phyloP scores from a whole-genome alignment of 2,329 filamentous ascomycete genomes.

The Westerdykella aurantiaca region DNA sequence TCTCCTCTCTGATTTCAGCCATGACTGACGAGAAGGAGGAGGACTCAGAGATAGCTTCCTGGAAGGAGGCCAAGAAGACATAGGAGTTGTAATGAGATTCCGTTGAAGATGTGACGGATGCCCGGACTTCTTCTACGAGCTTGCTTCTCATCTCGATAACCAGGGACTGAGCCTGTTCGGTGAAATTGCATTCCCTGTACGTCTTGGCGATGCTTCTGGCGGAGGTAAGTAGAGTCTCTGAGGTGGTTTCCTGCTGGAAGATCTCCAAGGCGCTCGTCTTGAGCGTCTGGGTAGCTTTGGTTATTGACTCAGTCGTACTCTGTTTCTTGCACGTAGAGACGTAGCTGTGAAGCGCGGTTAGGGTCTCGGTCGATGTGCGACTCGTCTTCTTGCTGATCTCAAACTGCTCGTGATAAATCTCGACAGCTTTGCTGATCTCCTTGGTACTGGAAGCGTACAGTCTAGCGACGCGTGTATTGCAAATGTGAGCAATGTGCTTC shows the following conservation, averaged over 20 bases:
- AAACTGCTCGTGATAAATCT: conserved; percentile 15
- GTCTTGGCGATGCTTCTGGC: conserved; percentile 15
- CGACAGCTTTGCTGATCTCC: conserved; percentile 15
- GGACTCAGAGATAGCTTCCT: conserved; percentile 40
- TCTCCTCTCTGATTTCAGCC: conserved; percentile 37
- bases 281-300: conserved; percentile 13
- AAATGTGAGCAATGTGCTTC: conserved; percentile 36
- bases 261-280: conserved; percentile 15
- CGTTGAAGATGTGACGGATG: conserved; percentile 8
- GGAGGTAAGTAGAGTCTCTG: conserved; percentile 17
- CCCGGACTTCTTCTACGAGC: conserved; percentile 14
- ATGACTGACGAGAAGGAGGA: conserved; percentile 36
- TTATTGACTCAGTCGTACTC: conserved; percentile 16
- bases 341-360: conserved; percentile 14
- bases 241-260: conserved; percentile 14
- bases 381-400: conserved; percentile 13
- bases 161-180: conserved; percentile 11
- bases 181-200: conserved; percentile 17
- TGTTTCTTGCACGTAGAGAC: conserved; percentile 19
- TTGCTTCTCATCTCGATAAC: conserved; percentile 17
- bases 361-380: conserved; percentile 12
- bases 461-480: conserved; percentile 48
- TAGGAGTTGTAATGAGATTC: conserved; percentile 12
- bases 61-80: conserved; percentile 42
- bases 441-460: conserved; percentile 41